Evolutionary conservation across 345 rosid genomes (phyloP), one percentile per base, ranked within the genome.

Genomic region (Viola odorata): DNA sequence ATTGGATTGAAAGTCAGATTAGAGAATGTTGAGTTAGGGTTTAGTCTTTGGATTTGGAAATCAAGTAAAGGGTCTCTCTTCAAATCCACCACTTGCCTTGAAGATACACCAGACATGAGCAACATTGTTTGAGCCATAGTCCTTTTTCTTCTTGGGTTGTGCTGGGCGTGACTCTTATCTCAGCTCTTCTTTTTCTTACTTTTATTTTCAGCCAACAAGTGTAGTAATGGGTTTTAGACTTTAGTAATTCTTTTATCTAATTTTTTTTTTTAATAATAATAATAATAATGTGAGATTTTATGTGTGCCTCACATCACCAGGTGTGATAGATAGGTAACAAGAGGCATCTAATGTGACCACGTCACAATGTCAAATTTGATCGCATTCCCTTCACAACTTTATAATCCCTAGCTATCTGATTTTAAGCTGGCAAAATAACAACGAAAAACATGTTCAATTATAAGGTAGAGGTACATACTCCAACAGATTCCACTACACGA

Each of bases 101-200:
- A 73, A 5, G 89, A 75, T 48, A 89, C 87, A 15, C 96, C 82
- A 17, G 89, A 81, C 77, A 76, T 76, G 69, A 92, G 81, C 82
- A 92, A 53, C 87, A 84, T 83, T 53, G 91, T 86, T 70, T 92
- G 96, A 63, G 98, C 86, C 98, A 89, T 89, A n/a, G n/a, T n/a
- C n/a, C n/a, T n/a, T n/a, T n/a, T n/a, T n/a, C n/a, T n/a, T n/a
- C 61, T 32, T 3, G 49, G 36, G 3, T 41, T 14, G 12, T 16
- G 41, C 8, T 14, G 15, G 41, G 0, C n/a, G n/a, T 36, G 8
- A 14, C 14, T 8, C 13, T 40, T 7, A 10, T 53, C 41, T 53
- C 38, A 23, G 16, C 13, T 12, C 45, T 37, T 12, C 32, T 16
- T 37, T 8, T 38, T 41, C 56, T 12, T n/a, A n/a, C n/a, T n/a